Base-by-base conservation (phyloP, 805 yeast genomes). In the Metschnikowia shivogae region DNA sequence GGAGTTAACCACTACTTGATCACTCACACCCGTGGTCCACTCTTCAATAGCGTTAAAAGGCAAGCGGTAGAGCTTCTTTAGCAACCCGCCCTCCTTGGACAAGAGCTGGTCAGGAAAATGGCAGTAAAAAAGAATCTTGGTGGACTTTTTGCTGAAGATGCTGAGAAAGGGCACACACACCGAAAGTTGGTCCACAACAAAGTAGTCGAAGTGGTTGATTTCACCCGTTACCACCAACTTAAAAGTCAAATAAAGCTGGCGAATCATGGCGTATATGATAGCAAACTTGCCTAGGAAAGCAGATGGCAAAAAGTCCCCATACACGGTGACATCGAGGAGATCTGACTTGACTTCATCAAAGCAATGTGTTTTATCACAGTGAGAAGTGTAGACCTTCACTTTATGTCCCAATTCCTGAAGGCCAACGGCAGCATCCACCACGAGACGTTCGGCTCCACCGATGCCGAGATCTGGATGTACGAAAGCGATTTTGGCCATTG, bases 381-480 rank as follows among this genome's bases (percentile, higher is more conserved):
- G 96, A 0, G 97, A 89, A 0, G 99, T 92, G 65, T 75, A 89
- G 5, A 90, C 74, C 2, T 74, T 72, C 9, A 93, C 81, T 1
- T 70, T 72, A 59, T 86, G 82, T 27, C 55, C 58, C 27, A 72
- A 64, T 2, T 79, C 73, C 58, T 92, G 89, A 24, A 93, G 67
- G 0, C 96, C 96, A 3, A 89, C 70, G 0, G 98, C 99, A 3
- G 95, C 89, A 65, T 93, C 99, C 1, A 93, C 96, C 1, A 93
- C 89, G n/a, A 95, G 74, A 47, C 99, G 74, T 61, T 93, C 99
- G 1, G 99, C 99, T 4, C 99, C 99, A 5, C 86, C 99, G 46
- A 92, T 92, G 0, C 99, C 99, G 43, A 93, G 68, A 66, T 93
- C 99, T 0, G 99, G 99, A 60, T 93, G 99, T 4, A 93, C 67